Evolutionary conservation across 345 rosid genomes (phyloP).

Genomic region (Eucalyptus rudis): DNA sequence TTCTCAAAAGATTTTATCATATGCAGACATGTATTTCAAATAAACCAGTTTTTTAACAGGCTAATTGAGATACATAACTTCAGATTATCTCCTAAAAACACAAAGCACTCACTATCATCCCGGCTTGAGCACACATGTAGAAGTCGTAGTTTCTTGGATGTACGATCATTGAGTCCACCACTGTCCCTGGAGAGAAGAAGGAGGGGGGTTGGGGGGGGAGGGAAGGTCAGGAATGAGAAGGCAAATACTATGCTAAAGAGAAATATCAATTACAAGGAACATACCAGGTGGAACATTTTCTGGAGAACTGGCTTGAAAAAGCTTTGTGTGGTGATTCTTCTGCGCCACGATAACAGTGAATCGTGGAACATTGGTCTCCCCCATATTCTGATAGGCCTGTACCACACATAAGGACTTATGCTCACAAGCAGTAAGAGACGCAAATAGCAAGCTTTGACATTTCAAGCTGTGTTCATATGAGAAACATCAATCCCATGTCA

Average conservation of each 20-base stretch:
- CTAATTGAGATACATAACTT: neutral
- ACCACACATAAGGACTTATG: neutral
- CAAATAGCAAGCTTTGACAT: neutral
- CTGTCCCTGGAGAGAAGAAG: slow-evolving; percentile 40
- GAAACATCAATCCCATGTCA: neutral
- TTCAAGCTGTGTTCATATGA: neutral
- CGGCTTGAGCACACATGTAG: slow-evolving; percentile 87
- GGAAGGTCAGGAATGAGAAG: neutral
- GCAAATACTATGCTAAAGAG: neutral
- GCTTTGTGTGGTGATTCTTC: slow-evolving; percentile 84
- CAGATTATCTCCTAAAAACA: neutral
- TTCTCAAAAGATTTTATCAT: neutral
- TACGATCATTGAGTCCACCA: slow-evolving; percentile 70
- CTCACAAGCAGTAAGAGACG: neutral
- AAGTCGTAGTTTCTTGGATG: slow-evolving; percentile 83
- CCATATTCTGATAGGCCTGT: slow-evolving; percentile 74
- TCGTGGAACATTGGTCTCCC: slow-evolving; percentile 46
- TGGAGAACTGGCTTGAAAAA: slow-evolving; percentile 45
- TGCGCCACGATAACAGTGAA: slow-evolving; percentile 80
- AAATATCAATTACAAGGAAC: neutral
- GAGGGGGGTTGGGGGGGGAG: too few species aligned
- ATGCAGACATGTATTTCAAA: neutral
- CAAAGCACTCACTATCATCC: slow-evolving; percentile 41
- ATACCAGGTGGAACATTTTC: slow-evolving; percentile 90
- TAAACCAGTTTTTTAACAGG: neutral